A percentile compares a stretch with the other conserved stretches of the same genome.
phyloP scores from a whole-genome alignment of 2,329 filamentous ascomycete species.

The Trichoderma sp. region DNA sequence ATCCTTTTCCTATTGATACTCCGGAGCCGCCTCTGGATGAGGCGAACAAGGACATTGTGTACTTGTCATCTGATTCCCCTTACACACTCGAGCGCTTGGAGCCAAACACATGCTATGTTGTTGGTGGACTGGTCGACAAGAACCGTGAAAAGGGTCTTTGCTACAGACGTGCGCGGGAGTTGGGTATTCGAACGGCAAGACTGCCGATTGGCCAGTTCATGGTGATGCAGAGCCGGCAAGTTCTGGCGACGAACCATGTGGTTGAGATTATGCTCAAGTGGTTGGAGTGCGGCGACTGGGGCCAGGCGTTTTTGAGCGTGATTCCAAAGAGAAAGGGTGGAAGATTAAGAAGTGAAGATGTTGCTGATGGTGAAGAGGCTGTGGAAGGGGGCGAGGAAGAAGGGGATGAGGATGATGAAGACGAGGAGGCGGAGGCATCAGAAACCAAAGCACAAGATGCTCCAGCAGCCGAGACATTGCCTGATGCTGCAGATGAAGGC shows the following conservation, averaged over 20 bases:
- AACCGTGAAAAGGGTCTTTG: constrained; percentile 96
- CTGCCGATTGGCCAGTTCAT: constrained; percentile 95
- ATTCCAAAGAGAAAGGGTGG: constrained; percentile 91
- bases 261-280: constrained; percentile 95
- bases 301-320: constrained; percentile 79
- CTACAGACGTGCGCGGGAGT: constrained; percentile 74
- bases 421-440: background rate
- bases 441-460: background rate
- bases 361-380: constrained; percentile 30
- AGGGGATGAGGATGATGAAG: background rate
- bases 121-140: constrained; percentile 93
- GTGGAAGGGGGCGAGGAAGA: constrained; percentile 30
- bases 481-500: constrained; percentile 17
- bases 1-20: constrained; percentile 38
- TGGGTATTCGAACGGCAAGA: constrained; percentile 82
- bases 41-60: constrained; percentile 62
- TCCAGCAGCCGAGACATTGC: background rate
- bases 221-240: constrained; percentile 81
- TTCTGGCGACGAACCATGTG: constrained; percentile 93
- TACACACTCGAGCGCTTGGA: constrained; percentile 80
- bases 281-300: constrained; percentile 91
- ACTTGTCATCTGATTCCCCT: constrained; percentile 89
- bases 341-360: constrained; percentile 53
- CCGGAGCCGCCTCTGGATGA: constrained; percentile 36
- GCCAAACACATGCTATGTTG: constrained; percentile 86